phyloP scores from a whole-genome alignment of 495 filamentous ascomycete species.

The Thermochaetoides thermophila region DNA sequence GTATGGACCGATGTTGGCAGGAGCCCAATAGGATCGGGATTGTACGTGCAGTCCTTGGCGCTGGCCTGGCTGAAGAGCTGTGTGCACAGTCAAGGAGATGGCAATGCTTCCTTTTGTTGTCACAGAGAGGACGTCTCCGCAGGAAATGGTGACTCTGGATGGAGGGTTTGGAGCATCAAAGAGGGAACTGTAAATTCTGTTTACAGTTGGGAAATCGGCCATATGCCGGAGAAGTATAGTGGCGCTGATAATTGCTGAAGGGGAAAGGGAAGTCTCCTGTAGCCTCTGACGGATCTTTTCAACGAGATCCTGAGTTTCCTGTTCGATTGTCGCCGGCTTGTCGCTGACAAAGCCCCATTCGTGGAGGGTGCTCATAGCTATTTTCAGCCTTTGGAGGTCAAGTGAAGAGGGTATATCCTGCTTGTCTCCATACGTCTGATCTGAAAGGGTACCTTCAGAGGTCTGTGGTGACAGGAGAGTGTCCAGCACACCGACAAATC shows the following conservation, averaged over 20 bases:
- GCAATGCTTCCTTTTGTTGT: constrained; percentile 41
- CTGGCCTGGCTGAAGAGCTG: constrained; percentile 11
- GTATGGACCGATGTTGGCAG: constrained; percentile 95
- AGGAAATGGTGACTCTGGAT: constrained; percentile 68
- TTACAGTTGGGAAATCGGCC: constrained; percentile 59
- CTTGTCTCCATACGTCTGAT: background rate
- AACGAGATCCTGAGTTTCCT: constrained; percentile 21
- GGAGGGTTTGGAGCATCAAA: constrained; percentile 71
- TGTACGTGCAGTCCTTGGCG: constrained; percentile 73
- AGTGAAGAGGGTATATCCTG: background rate
- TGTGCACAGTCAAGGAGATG: constrained; percentile 26
- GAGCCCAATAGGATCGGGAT: constrained; percentile 90
- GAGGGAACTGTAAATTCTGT: constrained; percentile 52
- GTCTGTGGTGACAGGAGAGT: background rate
- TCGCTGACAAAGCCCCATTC: constrained; percentile 10
- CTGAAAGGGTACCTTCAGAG: background rate
- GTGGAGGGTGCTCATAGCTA: constrained; percentile 1
- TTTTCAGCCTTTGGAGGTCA: background rate
- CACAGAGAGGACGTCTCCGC: constrained; percentile 42
- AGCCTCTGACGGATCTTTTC: constrained; percentile 21
- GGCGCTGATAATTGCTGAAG: constrained; percentile 51
- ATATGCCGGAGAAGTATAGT: constrained; percentile 69
- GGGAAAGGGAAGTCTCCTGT: constrained; percentile 12
- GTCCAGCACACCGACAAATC: constrained; percentile 24
- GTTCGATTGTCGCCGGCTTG: constrained; percentile 14